phyloP scores from a whole-genome alignment of 495 filamentous ascomycete species.

The Xylaria venustula region DNA sequence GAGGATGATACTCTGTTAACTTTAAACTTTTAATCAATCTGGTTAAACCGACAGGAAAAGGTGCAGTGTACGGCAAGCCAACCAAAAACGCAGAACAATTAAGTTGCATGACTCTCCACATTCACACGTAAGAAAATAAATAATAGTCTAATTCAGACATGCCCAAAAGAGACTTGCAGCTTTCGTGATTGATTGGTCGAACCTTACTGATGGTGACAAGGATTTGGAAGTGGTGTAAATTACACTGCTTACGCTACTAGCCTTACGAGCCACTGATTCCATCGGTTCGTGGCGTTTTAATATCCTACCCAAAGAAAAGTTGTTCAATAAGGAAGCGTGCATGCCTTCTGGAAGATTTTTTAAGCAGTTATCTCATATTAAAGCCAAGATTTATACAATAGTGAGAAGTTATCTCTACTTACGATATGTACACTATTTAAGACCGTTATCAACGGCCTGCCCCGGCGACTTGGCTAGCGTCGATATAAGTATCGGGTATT shows the following conservation, averaged over 20 bases:
- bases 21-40: neutral
- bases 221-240: neutral
- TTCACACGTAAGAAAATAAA: conserved; percentile 6
- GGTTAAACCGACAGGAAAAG: neutral
- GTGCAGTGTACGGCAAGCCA: neutral
- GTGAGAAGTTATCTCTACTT: too few species aligned
- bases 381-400: too few species aligned
- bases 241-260: conserved; percentile 3
- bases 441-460: too few species aligned
- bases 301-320: too few species aligned
- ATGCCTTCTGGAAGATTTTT: too few species aligned
- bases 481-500: too few species aligned
- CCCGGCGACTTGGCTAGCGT: too few species aligned
- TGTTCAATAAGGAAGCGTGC: too few species aligned
- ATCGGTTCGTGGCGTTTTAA: too few species aligned
- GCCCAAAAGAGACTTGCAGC: neutral
- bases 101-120: neutral
- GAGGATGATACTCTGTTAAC: neutral
- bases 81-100: neutral
- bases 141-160: neutral
- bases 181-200: neutral
- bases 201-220: neutral
- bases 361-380: too few species aligned
- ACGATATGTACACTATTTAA: too few species aligned
- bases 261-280: conserved; percentile 4